These are phyloP conservation scores for Rubroboletus satanas DNA, from an alignment of 768 basidiomycete species.

Conservation along the genomic window DNA sequence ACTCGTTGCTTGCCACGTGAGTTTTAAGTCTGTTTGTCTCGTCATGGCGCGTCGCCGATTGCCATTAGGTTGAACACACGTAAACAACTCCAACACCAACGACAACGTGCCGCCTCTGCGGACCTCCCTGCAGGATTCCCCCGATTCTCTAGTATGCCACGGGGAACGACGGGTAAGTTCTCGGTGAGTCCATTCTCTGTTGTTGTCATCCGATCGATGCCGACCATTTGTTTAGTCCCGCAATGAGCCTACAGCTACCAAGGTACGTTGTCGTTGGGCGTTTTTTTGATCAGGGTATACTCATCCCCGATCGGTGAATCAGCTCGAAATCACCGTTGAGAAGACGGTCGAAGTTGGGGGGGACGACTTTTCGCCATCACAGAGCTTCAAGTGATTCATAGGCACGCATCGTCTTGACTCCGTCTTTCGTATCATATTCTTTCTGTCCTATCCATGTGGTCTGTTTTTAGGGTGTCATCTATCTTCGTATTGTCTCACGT, in stretches of 20 bases:
- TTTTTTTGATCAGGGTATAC: neutral
- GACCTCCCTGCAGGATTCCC: constrained; percentile 27
- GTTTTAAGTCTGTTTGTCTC: neutral
- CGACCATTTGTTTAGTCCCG: constrained; percentile 7
- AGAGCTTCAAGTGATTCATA: constrained; percentile 4
- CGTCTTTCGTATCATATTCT: neutral
- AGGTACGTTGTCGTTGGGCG: constrained; percentile 8
- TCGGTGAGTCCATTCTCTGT: constrained; percentile 10
- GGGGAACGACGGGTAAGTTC: constrained; percentile 1
- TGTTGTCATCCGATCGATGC: neutral
- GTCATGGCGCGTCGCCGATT: neutral
- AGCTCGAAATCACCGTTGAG: constrained; percentile 31
- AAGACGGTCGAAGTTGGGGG: constrained; percentile 27
- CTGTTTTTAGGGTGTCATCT: neutral
- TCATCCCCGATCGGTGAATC: neutral
- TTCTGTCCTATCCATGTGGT: neutral
- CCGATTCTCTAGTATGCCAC: constrained; percentile 21
- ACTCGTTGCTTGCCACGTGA: constrained; percentile 46
- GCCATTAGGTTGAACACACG: constrained; percentile 36
- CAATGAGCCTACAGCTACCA: constrained; percentile 12
- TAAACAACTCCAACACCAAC: constrained; percentile 29
- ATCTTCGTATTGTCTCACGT: neutral
- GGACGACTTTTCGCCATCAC: constrained; percentile 7
- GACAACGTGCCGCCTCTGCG: constrained; percentile 28
- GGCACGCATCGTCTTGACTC: neutral